These are phyloP conservation scores for Ascocoryne sarcoides DNA, from an alignment of 2,329 filamentous ascomycete species.

Conservation along the genomic window DNA sequence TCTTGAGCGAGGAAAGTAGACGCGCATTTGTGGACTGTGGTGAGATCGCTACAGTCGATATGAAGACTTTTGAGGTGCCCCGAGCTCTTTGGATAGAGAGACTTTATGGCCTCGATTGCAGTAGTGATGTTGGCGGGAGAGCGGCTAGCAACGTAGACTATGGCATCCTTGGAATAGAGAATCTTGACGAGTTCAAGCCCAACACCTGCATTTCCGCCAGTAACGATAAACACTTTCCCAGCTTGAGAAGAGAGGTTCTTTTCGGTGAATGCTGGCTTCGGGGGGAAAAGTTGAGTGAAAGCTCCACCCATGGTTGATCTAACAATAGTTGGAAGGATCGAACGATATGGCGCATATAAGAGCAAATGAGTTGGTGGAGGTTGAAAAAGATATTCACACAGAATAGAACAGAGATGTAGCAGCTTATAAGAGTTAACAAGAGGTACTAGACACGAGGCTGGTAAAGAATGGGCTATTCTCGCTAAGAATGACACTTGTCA, in stretches of 20 bases:
- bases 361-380: conserved; percentile 1
- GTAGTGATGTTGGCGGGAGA: conserved; percentile 28
- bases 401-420: no score
- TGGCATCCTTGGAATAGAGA: conserved; percentile 33
- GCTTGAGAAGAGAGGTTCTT: conserved; percentile 30
- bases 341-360: background rate
- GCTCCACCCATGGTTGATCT: conserved; percentile 3
- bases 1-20: conserved; percentile 30
- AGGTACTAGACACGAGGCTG: no score
- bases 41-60: conserved; percentile 32
- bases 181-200: conserved; percentile 31
- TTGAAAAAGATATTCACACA: no score
- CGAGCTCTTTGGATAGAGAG: conserved; percentile 18
- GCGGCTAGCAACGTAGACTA: conserved; percentile 35
- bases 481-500: conserved; percentile 2
- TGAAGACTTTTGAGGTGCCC: conserved; percentile 29
- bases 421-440: no score
- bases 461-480: no score
- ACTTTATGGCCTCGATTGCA: conserved; percentile 27
- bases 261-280: conserved; percentile 34
- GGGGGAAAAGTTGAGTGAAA: conserved; percentile 25
- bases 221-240: conserved; percentile 36
- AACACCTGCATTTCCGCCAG: conserved; percentile 26
- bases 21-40: conserved; percentile 29
- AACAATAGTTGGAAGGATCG: no score